Conservation (phyloP, 2,329 filamentous ascomycete species). For the Penicillium rolfsii region DNA sequence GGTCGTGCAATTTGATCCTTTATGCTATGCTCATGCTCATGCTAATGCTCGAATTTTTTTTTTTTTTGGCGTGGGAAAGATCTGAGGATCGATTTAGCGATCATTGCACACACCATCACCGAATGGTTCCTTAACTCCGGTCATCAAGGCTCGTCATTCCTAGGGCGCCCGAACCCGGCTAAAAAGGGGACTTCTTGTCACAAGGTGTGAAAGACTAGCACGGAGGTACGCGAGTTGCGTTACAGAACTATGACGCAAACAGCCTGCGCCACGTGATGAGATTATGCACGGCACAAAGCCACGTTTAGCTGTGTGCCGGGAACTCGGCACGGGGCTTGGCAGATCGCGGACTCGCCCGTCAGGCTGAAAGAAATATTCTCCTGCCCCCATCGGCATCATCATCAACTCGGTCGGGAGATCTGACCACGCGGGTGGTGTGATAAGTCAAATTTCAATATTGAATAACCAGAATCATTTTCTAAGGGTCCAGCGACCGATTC, state of each 20-base stretch:
- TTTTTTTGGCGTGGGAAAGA: not conserved
- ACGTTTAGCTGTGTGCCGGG: slow-evolving; percentile 21
- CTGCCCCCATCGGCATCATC: not conserved
- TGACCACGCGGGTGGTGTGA: not conserved
- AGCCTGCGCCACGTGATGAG: slow-evolving; percentile 15
- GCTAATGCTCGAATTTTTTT: too few species aligned
- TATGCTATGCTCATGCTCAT: not conserved
- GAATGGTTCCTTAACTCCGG: not conserved
- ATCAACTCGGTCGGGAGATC: not conserved
- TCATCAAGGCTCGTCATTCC: too few species aligned
- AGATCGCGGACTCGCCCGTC: not conserved
- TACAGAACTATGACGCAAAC: slow-evolving; percentile 15
- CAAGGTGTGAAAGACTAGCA: not conserved
- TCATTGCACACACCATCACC: not conserved
- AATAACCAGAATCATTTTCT: not conserved
- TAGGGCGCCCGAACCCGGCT: too few species aligned
- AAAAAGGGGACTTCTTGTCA: not conserved
- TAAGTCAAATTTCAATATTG: not conserved
- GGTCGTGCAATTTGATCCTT: not conserved
- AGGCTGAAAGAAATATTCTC: slow-evolving; percentile 1
- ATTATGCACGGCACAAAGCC: slow-evolving; percentile 19
- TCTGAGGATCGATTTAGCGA: not conserved
- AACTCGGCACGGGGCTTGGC: slow-evolving; percentile 26
- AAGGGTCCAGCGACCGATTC: not conserved
- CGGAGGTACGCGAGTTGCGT: not conserved